Evolutionary conservation across 2,329 filamentous ascomycete genomes (phyloP), one percentile per base, ranked within the genome.

Genomic region (Aspergillus unguis): DNA sequence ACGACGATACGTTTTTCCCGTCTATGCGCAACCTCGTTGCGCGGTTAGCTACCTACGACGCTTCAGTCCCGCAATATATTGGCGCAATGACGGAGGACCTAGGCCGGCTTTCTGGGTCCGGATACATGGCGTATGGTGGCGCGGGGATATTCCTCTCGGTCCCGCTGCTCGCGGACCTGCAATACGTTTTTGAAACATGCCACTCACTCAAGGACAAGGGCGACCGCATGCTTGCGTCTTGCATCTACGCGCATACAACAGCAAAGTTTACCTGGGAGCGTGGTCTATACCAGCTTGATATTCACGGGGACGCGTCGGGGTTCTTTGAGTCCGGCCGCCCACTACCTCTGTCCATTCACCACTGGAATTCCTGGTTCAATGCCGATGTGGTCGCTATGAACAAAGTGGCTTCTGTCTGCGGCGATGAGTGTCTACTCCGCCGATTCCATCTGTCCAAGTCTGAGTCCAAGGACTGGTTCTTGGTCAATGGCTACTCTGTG

Each of bases 1-100:
- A 84, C 63, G 81, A 84, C 61, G 81, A 84, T 61, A 84, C 81
- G 6, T 83, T 84, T 66, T 83, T 83, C 59, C 80, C 80, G 0
- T 78, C 75, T 1, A 71, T 83, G 11, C 67, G 72, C 53, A 71
- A 74, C 1, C 71, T 84, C 5, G 69, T 73, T 29, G 61, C 71
- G 23, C 67, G 73, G 6, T 71, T 83, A 2, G 60, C 62, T 29
- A 65, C 65, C 29, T 71, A 78, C 51, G 75, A 83, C 60, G 67
- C 77, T 55, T 71, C 67, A 2, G 57, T 69, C 23, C 71, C 77
- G 1, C 62, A 70, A n/a, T 84, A 82, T 63, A 68, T 83, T 8
- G 81, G 81, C 2, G 77, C 75, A 0, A 67, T 82, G 4, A 79
- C 80, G 1, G 81, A 84, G 60, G 78, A 80, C 60, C 75, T 76